Conservation (phyloP, 148 eudicot genomes). For the Diospyros lotus region DNA sequence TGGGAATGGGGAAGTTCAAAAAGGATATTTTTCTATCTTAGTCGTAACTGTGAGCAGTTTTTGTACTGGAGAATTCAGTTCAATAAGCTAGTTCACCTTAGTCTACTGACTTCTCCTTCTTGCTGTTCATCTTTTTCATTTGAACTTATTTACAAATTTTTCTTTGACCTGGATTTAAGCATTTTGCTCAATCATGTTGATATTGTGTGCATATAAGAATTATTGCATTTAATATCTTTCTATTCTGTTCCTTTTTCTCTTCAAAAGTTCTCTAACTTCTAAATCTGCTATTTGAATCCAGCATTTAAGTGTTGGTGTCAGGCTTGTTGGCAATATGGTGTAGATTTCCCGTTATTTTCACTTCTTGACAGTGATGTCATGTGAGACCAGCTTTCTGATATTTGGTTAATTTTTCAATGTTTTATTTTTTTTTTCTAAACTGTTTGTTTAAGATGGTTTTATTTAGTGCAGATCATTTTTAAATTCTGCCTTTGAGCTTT, state of each 20-base stretch:
- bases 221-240: background rate
- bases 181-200: background rate
- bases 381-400: conserved; percentile 41
- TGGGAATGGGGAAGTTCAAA: no score
- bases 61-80: background rate
- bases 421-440: background rate
- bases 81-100: conserved; percentile 1
- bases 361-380: conserved; percentile 82
- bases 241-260: background rate
- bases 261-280: background rate
- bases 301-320: conserved; percentile 99
- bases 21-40: no score
- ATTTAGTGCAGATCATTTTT: conserved; percentile 74
- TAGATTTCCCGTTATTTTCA: conserved; percentile 64
- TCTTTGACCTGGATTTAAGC: background rate
- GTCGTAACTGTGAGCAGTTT: no score
- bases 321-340: conserved; percentile 71
- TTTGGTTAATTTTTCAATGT: conserved; percentile 8
- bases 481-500: conserved; percentile 91
- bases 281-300: conserved; percentile 23
- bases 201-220: background rate
- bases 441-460: conserved; percentile 16
- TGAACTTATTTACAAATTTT: background rate
- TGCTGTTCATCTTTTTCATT: background rate
- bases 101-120: background rate